Evolutionary conservation across 805 yeast species (phyloP).

Genomic region (Torulaspora quercuum): DNA sequence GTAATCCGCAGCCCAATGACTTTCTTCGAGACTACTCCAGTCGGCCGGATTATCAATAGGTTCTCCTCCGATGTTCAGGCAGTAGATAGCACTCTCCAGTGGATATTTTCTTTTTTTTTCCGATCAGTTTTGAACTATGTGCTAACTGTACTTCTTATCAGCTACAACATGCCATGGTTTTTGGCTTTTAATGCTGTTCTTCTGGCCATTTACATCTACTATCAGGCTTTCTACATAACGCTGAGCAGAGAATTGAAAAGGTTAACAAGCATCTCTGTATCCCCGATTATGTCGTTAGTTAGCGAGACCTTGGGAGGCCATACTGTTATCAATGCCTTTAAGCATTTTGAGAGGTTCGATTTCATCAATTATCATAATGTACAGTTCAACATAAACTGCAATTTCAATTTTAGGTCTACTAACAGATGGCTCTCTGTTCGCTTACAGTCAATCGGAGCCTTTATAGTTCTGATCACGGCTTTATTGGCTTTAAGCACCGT

Average conservation of each 20-base stretch:
- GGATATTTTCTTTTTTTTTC: conserved; percentile 48
- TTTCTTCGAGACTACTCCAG: conserved; percentile 66
- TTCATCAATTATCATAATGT: conserved; percentile 50
- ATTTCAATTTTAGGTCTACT: conserved; percentile 50
- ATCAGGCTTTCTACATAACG: conserved; percentile 65
- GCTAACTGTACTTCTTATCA: conserved; percentile 51
- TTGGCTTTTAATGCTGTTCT: conserved; percentile 42
- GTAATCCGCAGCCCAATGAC: conserved; percentile 60
- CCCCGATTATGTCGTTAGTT: conserved; percentile 78
- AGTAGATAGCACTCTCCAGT: conserved; percentile 56
- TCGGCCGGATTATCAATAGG: conserved; percentile 62
- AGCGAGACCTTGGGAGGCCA: conserved; percentile 79
- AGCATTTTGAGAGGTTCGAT: conserved; percentile 61
- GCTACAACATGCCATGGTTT: conserved; percentile 53
- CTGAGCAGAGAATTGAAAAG: conserved; percentile 78
- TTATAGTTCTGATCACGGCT: conserved; percentile 51
- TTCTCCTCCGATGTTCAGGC: conserved; percentile 60
- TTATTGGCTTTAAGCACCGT: conserved; percentile 43
- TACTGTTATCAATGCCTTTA: conserved; percentile 72
- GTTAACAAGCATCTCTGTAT: conserved; percentile 60
- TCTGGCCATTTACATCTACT: conserved; percentile 60
- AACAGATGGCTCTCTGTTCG: conserved; percentile 67
- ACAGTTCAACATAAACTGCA: conserved; percentile 47
- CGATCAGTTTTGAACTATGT: conserved; percentile 43
- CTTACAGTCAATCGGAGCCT: conserved; percentile 57